Percentiles rank a stretch among this genome's conserved stretches.
Evolutionary conservation across 768 basidiomycete genomes (phyloP).

Genomic region (Naganishia antarctica): DNA sequence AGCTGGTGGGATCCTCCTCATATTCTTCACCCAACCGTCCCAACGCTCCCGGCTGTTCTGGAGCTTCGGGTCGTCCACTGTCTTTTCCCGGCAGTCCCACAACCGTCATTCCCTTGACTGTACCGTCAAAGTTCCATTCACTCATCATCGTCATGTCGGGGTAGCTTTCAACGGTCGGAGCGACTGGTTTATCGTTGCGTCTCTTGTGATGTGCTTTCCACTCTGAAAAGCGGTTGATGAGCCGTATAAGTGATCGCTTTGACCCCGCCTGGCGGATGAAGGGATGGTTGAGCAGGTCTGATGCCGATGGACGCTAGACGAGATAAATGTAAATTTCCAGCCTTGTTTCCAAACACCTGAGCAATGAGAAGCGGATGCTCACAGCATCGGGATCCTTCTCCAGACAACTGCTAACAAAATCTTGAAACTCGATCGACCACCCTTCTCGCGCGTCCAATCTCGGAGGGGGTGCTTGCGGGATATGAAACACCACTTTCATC

Average conservation of each 20-base stretch:
- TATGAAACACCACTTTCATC: slow-evolving; percentile 96
- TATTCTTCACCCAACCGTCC: slow-evolving; percentile 23
- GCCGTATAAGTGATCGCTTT: slow-evolving; percentile 75
- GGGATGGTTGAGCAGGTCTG: slow-evolving; percentile 84
- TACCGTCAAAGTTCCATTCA: slow-evolving; percentile 85
- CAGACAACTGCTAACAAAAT: slow-evolving; percentile 81
- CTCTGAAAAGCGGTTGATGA: slow-evolving; percentile 81
- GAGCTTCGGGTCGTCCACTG: slow-evolving; percentile 51
- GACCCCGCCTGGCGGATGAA: slow-evolving; percentile 82
- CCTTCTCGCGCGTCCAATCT: slow-evolving; percentile 81
- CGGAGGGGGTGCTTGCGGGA: slow-evolving; percentile 93
- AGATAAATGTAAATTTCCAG: no score
- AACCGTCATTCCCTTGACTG: slow-evolving; percentile 50
- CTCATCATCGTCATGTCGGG: slow-evolving; percentile 65
- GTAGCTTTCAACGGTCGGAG: slow-evolving; percentile 28
- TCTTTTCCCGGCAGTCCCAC: slow-evolving; percentile 61
- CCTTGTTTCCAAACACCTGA: no score
- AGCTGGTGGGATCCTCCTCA: slow-evolving; percentile 24
- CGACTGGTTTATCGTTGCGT: slow-evolving; percentile 44
- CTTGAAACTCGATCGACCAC: slow-evolving; percentile 82
- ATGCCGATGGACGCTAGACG: slow-evolving; percentile 75
- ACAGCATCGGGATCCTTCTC: slow-evolving; percentile 73
- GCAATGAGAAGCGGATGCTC: not conserved
- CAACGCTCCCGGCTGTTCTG: slow-evolving; percentile 2
- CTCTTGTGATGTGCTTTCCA: slow-evolving; percentile 57